Base-by-base conservation (phyloP, 441 rosid genomes). In the Capsella rubella region DNA sequence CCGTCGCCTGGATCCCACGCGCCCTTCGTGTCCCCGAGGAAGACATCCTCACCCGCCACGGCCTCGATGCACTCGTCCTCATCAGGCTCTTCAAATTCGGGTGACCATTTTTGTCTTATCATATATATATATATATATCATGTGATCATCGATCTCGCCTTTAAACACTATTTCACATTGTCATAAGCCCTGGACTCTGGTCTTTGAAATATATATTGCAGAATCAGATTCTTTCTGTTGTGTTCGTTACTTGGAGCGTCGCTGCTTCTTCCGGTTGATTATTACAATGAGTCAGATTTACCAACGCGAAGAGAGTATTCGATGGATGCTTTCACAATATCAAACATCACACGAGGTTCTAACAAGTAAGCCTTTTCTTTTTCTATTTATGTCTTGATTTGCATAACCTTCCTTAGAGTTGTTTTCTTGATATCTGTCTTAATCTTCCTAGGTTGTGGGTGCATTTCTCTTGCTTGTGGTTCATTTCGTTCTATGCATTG, bases 1-100 rank as follows among this genome's bases (percentile, higher is more conserved):
- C 98, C 3, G 56, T 92, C 10, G 86, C 93, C 0, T 95, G 99
- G 98, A 87, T 95, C 66, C 88, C 84, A 59, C 85, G 84, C 25
- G 96, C 96, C 51, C 83, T 86, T 49, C 83, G 84, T 29, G 84
- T 92, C 64, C 78, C 91, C 2, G 97, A 92, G 72, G 96, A 95
- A 43, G 87, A 90, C 60, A 84, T 95, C 69, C 86, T 92, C 46
- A 60, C 66, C 40, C 72, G 75, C 66, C 81, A 84, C 46, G 95
- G 95, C 64, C 96, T 92, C 12, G 95, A 92, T 47, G 95, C 95
- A 1, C 91, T 92, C 52, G 72, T 90, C 75, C 59, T 93, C 80
- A 79, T 95, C 71, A 83, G 95, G 49, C 96, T 92, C 87, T 90
- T 95, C 86, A 95, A 90, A 77, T 92, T 92, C 75, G 99, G 98